These are phyloP conservation scores for Zostera marina DNA, from an alignment of 116 monocot species.

Conservation along the genomic window DNA sequence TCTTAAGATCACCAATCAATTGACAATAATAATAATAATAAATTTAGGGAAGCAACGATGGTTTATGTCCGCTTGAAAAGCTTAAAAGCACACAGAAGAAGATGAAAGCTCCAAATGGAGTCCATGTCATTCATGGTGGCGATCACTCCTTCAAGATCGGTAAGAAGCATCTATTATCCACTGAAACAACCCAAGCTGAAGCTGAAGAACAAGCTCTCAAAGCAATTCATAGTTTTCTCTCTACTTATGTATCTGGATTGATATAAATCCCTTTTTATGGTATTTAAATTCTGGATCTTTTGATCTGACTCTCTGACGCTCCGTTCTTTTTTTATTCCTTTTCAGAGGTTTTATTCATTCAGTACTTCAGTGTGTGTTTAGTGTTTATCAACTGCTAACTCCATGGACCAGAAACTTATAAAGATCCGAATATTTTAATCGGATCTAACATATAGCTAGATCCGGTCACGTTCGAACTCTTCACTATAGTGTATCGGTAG, in stretches of 20 bases:
- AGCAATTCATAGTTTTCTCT: slow-evolving; percentile 18
- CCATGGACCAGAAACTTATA: no score
- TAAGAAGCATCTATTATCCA: slow-evolving; percentile 48
- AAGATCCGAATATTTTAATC: no score
- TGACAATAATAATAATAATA: slow-evolving; percentile 1
- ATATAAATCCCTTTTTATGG: no score
- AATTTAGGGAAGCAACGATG: slow-evolving; percentile 64
- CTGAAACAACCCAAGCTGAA: slow-evolving; percentile 41
- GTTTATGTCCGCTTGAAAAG: slow-evolving; percentile 59
- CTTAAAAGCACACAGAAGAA: slow-evolving; percentile 44
- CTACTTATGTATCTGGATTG: no score
- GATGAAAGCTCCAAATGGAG: slow-evolving; percentile 55
- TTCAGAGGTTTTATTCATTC: no score
- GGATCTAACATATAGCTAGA: no score
- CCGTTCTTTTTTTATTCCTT: no score
- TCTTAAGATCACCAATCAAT: not conserved
- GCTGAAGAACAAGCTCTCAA: slow-evolving; percentile 42
- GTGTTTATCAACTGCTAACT: no score
- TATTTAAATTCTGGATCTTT: no score
- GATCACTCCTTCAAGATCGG: slow-evolving; percentile 93
- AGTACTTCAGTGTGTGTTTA: no score
- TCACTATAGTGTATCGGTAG: not conserved
- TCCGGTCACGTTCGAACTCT: no score
- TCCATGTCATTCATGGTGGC: slow-evolving; percentile 66
- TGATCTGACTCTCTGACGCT: no score